Percentiles rank a stretch among this genome's conserved stretches.
Evolutionary conservation across 83 land plant species (phyloP).

Genomic region (Picea abies): DNA sequence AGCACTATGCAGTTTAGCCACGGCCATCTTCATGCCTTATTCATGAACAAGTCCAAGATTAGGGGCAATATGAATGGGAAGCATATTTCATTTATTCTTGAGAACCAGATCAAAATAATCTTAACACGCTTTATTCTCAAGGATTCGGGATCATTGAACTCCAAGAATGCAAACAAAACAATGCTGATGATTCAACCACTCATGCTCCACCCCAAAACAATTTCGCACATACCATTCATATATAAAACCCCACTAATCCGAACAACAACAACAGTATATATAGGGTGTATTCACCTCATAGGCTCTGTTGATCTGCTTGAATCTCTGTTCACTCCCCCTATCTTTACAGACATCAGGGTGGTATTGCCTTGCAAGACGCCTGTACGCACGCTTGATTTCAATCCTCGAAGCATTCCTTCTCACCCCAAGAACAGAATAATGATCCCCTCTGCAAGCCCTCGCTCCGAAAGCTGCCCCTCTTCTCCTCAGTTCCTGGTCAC

Average conservation of each 20-base stretch:
- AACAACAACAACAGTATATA: neutral
- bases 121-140: no score
- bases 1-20: no score
- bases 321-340: slow-evolving; percentile 13
- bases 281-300: slow-evolving; percentile 4
- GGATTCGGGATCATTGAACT: neutral
- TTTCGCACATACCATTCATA: neutral
- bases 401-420: slow-evolving; percentile 15
- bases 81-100: neutral
- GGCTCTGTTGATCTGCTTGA: slow-evolving; percentile 13
- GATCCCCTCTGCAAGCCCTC: slow-evolving; percentile 5
- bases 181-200: neutral
- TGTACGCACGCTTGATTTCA: slow-evolving; percentile 7
- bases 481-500: slow-evolving; percentile 5
- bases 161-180: neutral
- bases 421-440: slow-evolving; percentile 2
- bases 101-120: no score
- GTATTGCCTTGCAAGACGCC: slow-evolving; percentile 12
- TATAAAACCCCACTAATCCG: neutral
- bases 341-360: slow-evolving; percentile 11
- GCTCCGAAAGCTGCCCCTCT: neutral
- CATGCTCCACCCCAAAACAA: neutral
- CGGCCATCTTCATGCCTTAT: no score
- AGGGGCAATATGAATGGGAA: neutral
- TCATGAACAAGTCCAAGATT: neutral